Base-by-base conservation (phyloP, 1,139 yeast genomes). In the Candida dubliniensis region DNA sequence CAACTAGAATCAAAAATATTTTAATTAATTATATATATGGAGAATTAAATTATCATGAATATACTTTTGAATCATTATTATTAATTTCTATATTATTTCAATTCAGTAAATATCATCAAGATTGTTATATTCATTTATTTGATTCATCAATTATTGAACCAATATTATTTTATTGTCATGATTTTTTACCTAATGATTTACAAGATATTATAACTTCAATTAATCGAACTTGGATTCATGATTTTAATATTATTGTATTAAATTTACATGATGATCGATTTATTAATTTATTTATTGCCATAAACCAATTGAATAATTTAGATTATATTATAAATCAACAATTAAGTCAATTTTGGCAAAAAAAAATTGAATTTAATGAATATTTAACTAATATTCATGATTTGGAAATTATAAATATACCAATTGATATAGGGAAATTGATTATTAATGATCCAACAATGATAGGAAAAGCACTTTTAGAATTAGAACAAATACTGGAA, bases 101-200 rank as follows among this genome's bases (percentile, higher is more conserved):
- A 27, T 64, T 77, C 43, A 60, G 71, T 11, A 48, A 40, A 23
- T 29, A 40, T 51, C 5, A 55, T 59, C 27, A 43, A 18, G 65
- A 76, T 42, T 49, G 77, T 2, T 77, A 63, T 53, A 64, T 81
- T 8, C 79, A 76, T 43, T 50, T 78, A 1, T 66, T 69, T 50
- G 87, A 82, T 55, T 71, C 76, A 1, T 42, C 44, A 13, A 84
- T 77, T 40, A 79, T 81, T 2, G 89, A 84, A 48, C 74, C 79
- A 39, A 44, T 83, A 4, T 57, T 83, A 41, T 71, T 77, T 9
- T 81, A 78, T 46, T 69, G 76, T 2, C 67, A 74, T 32, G 74
- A 76, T 10, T 41, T 38, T 7, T 45, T 53, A 2, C 45, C 76
- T 1, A 81, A 80, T 0, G 66, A 63, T 1, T 74, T 79, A 75